These are phyloP conservation scores for Lolium perenne DNA, from an alignment of 176 grass and related monocot genomes.

Conservation along the genomic window DNA sequence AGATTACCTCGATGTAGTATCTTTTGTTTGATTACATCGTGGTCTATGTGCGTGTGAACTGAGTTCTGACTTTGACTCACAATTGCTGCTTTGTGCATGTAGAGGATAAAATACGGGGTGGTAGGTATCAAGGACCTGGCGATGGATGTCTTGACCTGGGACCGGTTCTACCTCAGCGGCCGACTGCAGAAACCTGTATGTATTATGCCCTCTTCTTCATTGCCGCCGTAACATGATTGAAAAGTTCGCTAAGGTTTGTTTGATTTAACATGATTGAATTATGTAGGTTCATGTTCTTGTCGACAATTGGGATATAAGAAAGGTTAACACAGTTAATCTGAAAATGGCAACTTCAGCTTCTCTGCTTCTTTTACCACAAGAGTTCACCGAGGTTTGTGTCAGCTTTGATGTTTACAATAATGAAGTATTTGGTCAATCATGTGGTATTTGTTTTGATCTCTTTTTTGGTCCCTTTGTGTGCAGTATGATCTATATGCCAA, in stretches of 20 bases:
- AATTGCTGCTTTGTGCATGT: slow-evolving; percentile 6
- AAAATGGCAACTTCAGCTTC: slow-evolving; percentile 81
- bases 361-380: slow-evolving; percentile 77
- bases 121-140: slow-evolving; percentile 85
- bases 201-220: slow-evolving; percentile 7
- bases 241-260: too few relatives aligned
- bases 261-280: slow-evolving; percentile 5
- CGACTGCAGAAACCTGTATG: slow-evolving; percentile 96
- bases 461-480: slow-evolving; percentile 22
- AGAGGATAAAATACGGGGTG: slow-evolving; percentile 95
- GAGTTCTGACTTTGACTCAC: neutral
- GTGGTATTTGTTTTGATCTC: slow-evolving; percentile 36
- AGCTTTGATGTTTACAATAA: slow-evolving; percentile 30
- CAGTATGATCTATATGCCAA: slow-evolving; percentile 85
- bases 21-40: slow-evolving; percentile 2
- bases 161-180: slow-evolving; percentile 86
- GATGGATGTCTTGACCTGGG: slow-evolving; percentile 83
- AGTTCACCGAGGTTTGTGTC: slow-evolving; percentile 71
- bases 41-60: neutral
- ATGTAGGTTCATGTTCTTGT: slow-evolving; percentile 54
- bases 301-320: slow-evolving; percentile 62
- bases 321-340: slow-evolving; percentile 70
- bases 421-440: slow-evolving; percentile 30
- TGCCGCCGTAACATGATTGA: too few relatives aligned
- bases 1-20: neutral